These are phyloP conservation scores for Cladosporium sp. DNA, from an alignment of 2,329 filamentous ascomycete genomes.

Conservation along the genomic window DNA sequence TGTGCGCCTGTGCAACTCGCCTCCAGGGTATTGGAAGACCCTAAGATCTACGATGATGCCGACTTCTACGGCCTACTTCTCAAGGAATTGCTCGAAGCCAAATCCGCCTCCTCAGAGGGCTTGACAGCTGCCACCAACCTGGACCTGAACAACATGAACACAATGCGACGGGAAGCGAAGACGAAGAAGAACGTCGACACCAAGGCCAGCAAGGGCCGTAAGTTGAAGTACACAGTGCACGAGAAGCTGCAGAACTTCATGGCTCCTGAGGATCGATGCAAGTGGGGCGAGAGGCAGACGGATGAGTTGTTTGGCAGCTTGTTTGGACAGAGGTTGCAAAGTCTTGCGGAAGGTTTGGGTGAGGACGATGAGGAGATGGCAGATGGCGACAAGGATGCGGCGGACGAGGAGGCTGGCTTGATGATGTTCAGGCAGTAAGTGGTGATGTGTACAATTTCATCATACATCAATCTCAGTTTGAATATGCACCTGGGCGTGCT, in stretches of 20 bases:
- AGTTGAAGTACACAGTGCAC: conserved; percentile 91
- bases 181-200: conserved; percentile 86
- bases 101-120: conserved; percentile 59
- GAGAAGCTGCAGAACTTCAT: conserved; percentile 99
- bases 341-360: conserved; percentile 47
- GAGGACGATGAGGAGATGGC: conserved; percentile 41
- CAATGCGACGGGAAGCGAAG: conserved; percentile 71
- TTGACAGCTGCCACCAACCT: conserved; percentile 45
- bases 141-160: conserved; percentile 34
- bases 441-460: neutral
- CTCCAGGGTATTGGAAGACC: conserved; percentile 53
- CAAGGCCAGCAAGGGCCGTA: conserved; percentile 90
- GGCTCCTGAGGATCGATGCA: conserved; percentile 79
- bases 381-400: conserved; percentile 29
- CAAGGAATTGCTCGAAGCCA: conserved; percentile 89
- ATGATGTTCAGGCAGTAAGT: conserved; percentile 34
- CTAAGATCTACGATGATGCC: conserved; percentile 82
- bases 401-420: conserved; percentile 35
- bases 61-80: conserved; percentile 93
- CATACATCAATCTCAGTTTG: neutral
- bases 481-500: neutral
- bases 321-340: conserved; percentile 46
- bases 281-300: conserved; percentile 78
- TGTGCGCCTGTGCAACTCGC: conserved; percentile 69
- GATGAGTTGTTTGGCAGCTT: conserved; percentile 60